Evolutionary conservation across 306 rosid species (phyloP).

Genomic region (Crotalaria pallida): DNA sequence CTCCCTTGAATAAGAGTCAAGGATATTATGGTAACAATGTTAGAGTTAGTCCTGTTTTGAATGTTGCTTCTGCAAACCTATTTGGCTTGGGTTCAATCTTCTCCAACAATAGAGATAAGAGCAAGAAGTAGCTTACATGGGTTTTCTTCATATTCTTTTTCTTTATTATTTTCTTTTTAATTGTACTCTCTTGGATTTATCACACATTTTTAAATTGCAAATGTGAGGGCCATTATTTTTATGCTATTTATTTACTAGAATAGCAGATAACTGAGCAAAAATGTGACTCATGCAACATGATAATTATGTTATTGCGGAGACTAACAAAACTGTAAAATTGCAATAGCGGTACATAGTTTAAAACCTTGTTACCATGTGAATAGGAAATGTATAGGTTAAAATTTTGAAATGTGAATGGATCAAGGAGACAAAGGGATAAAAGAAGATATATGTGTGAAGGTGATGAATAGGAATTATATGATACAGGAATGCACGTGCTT

Average conservation of each 20-base stretch:
- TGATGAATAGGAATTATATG: constrained; percentile 38
- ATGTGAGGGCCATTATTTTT: no score
- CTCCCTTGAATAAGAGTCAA: constrained; percentile 65
- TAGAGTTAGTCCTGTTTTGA: constrained; percentile 55
- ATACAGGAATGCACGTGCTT: constrained; percentile 57
- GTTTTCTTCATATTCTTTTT: background rate
- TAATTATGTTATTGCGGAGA: no score
- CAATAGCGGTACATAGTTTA: no score
- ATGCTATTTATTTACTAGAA: no score
- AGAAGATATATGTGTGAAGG: constrained; percentile 13
- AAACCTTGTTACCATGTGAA: background rate
- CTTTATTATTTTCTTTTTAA: background rate
- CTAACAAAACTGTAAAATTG: no score
- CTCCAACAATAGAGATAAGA: constrained; percentile 60
- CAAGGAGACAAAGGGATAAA: constrained; percentile 18
- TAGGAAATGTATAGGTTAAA: background rate
- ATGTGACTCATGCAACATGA: no score
- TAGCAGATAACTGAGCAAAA: no score
- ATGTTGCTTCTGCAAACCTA: constrained; percentile 60
- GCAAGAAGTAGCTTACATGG: constrained; percentile 45
- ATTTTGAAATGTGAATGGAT: constrained; percentile 22
- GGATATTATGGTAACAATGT: constrained; percentile 46
- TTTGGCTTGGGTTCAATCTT: constrained; percentile 77
- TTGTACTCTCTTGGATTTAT: constrained; percentile 14
- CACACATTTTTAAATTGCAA: background rate